Conservation (phyloP, 176 grass and related monocot species). For the Bolboschoenus planiculmis region DNA sequence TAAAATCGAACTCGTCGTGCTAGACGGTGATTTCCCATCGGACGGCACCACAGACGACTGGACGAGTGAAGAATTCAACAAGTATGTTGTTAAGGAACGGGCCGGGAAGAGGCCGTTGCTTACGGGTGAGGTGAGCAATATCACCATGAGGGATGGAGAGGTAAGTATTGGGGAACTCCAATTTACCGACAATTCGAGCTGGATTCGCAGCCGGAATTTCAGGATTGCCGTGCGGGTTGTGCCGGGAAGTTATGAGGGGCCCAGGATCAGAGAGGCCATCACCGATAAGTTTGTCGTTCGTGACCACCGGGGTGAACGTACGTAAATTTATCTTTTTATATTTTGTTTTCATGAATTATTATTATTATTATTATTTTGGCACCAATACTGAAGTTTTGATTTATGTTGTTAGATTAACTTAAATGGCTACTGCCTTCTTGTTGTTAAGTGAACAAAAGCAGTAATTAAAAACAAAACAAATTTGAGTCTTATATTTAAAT, state of each 20-base stretch:
- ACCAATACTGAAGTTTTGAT: not conserved
- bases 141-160: conserved; percentile 42
- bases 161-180: conserved; percentile 47
- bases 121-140: conserved; percentile 48
- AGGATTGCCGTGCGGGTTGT: conserved; percentile 52
- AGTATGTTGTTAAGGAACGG: conserved; percentile 46
- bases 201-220: conserved; percentile 71
- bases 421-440: not conserved
- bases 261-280: conserved; percentile 61
- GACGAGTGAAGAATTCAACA: conserved; percentile 39
- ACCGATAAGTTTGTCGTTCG: conserved; percentile 56
- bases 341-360: not conserved
- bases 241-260: conserved; percentile 26
- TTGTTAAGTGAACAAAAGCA: not conserved
- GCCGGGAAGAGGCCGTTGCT: conserved; percentile 75
- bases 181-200: conserved; percentile 89
- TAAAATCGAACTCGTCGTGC: conserved; percentile 61
- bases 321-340: not conserved
- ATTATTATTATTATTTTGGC: not conserved
- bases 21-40: conserved; percentile 52
- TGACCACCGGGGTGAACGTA: conserved; percentile 87
- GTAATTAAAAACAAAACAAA: not conserved
- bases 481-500: not conserved
- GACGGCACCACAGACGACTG: conserved; percentile 40
- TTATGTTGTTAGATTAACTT: not conserved